phyloP scores from a whole-genome alignment of 129 eudicot species.

The Tanacetum coccineum region DNA sequence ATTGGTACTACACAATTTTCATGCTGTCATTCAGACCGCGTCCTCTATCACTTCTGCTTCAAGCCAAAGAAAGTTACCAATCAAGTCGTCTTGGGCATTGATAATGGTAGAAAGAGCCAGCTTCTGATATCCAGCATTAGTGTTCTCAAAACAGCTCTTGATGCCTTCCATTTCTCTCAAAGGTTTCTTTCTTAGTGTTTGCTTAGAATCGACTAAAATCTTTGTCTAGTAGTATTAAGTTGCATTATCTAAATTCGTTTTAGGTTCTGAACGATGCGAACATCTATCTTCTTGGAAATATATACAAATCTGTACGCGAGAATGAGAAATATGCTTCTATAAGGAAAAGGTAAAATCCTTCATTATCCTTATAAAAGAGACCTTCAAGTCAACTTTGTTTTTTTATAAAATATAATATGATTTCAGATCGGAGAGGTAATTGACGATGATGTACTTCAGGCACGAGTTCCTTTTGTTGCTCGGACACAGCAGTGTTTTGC shows the following conservation, averaged over 20 bases:
- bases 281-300: slow-evolving; percentile 76
- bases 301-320: slow-evolving; percentile 77
- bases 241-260: slow-evolving; percentile 6
- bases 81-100: slow-evolving; percentile 59
- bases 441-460: too few species aligned
- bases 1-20: not conserved
- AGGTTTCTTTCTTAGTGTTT: slow-evolving; percentile 31
- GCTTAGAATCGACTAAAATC: not conserved
- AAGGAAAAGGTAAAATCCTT: slow-evolving; percentile 59
- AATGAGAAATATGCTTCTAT: slow-evolving; percentile 78
- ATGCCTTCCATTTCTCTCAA: slow-evolving; percentile 91
- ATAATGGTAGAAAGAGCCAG: slow-evolving; percentile 79
- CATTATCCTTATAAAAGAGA: not conserved
- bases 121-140: slow-evolving; percentile 80
- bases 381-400: not conserved
- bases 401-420: slow-evolving; percentile 1
- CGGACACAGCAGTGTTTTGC: too few species aligned
- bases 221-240: slow-evolving; percentile 7
- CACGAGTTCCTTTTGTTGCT: too few species aligned
- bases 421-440: too few species aligned
- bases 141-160: slow-evolving; percentile 94
- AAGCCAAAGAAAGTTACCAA: slow-evolving; percentile 86
- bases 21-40: slow-evolving; percentile 65
- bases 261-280: slow-evolving; percentile 94
- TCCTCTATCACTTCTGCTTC: slow-evolving; percentile 98